Evolutionary conservation across 371 early-diverging fungal genomes (phyloP).

Genomic region (Mucor irregularis): DNA sequence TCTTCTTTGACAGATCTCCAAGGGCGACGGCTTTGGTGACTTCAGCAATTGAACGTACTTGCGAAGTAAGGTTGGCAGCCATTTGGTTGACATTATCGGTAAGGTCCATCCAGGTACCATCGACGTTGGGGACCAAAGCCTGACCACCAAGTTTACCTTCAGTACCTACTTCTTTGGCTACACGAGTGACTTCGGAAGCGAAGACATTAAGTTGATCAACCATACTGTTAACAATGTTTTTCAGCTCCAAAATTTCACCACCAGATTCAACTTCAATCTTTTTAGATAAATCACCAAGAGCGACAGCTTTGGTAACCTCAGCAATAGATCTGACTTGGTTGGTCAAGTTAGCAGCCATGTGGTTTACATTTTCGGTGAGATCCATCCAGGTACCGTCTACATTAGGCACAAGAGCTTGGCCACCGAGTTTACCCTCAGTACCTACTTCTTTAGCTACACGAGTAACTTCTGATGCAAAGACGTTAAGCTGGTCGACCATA

Average conservation of each 20-base stretch:
- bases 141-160: constrained; percentile 60
- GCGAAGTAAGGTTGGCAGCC: constrained; percentile 59
- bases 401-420: constrained; percentile 17
- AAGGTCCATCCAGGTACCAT: constrained; percentile 58
- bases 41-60: constrained; percentile 53
- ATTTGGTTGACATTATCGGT: constrained; percentile 65
- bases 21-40: constrained; percentile 49
- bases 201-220: constrained; percentile 44
- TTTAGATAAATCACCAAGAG: constrained; percentile 30
- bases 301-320: constrained; percentile 20
- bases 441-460: constrained; percentile 42
- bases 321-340: constrained; percentile 27
- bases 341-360: constrained; percentile 27
- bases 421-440: constrained; percentile 28
- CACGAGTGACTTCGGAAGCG: constrained; percentile 61
- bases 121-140: constrained; percentile 52
- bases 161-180: constrained; percentile 62
- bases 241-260: constrained; percentile 40
- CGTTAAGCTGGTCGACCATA: constrained; percentile 33
- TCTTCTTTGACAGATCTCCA: constrained; percentile 51
- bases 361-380: constrained; percentile 24
- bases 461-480: constrained; percentile 29
- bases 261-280: constrained; percentile 27
- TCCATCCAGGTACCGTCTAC: constrained; percentile 39
- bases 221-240: constrained; percentile 38